phyloP scores from a whole-genome alignment of 1,284 basidiomycete genomes.

The Microstroma glucosiphilum region DNA sequence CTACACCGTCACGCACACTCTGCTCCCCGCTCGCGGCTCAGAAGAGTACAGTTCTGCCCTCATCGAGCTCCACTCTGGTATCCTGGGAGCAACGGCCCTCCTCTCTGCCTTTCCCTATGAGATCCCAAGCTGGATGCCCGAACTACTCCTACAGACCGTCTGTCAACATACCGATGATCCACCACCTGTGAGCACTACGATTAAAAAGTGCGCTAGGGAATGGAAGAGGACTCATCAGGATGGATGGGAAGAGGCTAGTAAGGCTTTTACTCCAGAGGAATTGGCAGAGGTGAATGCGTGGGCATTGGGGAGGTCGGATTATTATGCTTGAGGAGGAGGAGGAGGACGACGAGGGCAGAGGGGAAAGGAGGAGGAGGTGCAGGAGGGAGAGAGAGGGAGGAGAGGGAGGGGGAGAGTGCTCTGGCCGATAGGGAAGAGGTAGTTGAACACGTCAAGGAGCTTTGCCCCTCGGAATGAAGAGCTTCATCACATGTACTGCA shows the following conservation, averaged over 20 bases:
- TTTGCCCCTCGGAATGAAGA: too few species aligned
- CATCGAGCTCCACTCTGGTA: constrained; percentile 74
- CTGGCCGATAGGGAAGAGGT: too few species aligned
- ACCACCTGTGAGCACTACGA: constrained; percentile 82
- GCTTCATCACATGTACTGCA: too few species aligned
- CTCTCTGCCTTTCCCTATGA: constrained; percentile 78
- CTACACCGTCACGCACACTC: constrained; percentile 13
- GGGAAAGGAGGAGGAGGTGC: background rate
- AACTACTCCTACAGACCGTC: constrained; percentile 59
- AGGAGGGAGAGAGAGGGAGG: background rate
- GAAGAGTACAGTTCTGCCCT: constrained; percentile 69
- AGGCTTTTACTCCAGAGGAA: constrained; percentile 70
- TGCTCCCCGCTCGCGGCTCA: constrained; percentile 53
- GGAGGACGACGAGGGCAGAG: too few species aligned
- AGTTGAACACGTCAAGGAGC: too few species aligned
- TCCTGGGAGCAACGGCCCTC: constrained; percentile 75
- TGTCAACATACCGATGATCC: constrained; percentile 81
- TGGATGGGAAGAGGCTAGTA: constrained; percentile 85
- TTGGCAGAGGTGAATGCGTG: constrained; percentile 44
- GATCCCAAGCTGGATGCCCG: constrained; percentile 78
- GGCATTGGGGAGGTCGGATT: constrained; percentile 42
- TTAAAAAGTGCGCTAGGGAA: constrained; percentile 78
- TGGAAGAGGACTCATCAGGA: constrained; percentile 68
- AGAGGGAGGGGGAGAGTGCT: too few species aligned
- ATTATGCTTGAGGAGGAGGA: constrained; percentile 31